Evolutionary conservation across 805 yeast species (phyloP).

Genomic region (Yamadazyma endophytica): DNA sequence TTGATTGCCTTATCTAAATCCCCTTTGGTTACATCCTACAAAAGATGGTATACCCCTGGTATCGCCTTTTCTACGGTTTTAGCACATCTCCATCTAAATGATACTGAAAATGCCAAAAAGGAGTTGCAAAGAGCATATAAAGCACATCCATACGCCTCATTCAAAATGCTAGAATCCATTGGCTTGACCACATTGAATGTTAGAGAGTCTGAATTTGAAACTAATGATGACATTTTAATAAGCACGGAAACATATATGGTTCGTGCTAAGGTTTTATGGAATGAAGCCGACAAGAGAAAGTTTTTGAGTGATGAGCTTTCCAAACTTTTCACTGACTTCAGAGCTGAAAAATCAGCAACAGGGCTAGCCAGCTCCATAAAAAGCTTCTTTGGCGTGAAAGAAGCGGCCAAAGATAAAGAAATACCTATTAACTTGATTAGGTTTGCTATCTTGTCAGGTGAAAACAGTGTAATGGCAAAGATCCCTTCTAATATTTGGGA

Average conservation of each 20-base stretch:
- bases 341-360: neutral
- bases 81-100: constrained; percentile 49
- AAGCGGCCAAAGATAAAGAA: constrained; percentile 9
- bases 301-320: constrained; percentile 46
- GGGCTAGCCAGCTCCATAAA: constrained; percentile 12
- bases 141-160: constrained; percentile 56
- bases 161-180: constrained; percentile 44
- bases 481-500: constrained; percentile 63
- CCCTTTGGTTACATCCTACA: constrained; percentile 53
- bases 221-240: constrained; percentile 31
- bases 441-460: constrained; percentile 68
- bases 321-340: constrained; percentile 12
- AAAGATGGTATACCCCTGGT: constrained; percentile 70
- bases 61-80: constrained; percentile 61
- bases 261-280: constrained; percentile 55
- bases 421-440: constrained; percentile 63
- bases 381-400: constrained; percentile 9
- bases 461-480: constrained; percentile 64
- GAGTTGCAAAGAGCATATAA: constrained; percentile 49
- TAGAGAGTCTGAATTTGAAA: constrained; percentile 18
- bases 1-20: constrained; percentile 55
- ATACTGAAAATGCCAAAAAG: constrained; percentile 40
- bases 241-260: constrained; percentile 56
- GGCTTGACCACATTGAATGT: constrained; percentile 25
- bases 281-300: constrained; percentile 39